Base-by-base conservation (phyloP, 345 rosid genomes). In the Clausena lansium region DNA sequence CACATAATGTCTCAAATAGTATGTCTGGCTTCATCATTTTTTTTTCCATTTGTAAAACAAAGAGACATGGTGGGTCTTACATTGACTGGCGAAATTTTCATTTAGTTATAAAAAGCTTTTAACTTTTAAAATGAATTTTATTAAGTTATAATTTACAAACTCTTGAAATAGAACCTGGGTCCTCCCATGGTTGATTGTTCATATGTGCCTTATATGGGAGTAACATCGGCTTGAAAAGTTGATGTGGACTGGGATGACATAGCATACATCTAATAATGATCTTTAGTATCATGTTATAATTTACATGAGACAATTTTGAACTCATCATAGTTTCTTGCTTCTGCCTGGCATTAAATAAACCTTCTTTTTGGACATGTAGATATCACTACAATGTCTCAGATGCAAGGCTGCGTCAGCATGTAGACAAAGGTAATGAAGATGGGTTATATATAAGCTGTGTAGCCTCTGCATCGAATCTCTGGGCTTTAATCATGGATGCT, bases 401-500 rank as follows among this genome's bases (percentile, higher is more conserved):
- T 78, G 65, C 82, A 32, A 89, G 99, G 85, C 87, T 96, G 78
- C 75, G 59, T 61, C 96, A 92, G 77, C 99, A 92, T 79, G 90
- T 94, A 38, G 97, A 93, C 70, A 95, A 93, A 86, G 99, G 99
- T 61, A 94, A 89, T 61, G 98, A 92, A 84, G 99, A 95, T 79
- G 98, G 97, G 38, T 82, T 95, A 77, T 92, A 55, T 78, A 91
- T 93, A 57, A 95, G 98, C 84, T 91, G 96, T 82, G 93, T 93
- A 78, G 97, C 98, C 67, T 93, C 99, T 74, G 81, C 97, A 55
- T 59, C 91, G 76, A 93, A 92, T 90, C 91, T 95, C 59, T 95
- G 99, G 99, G 99, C 99, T 55, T 67, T 95, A 57, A 92, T 95
- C 81, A 95, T 95, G 99, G 98, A 95, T 85, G 99, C 98, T 19